Evolutionary conservation across 306 rosid genomes (phyloP).

Genomic region (Rosa rugosa): DNA sequence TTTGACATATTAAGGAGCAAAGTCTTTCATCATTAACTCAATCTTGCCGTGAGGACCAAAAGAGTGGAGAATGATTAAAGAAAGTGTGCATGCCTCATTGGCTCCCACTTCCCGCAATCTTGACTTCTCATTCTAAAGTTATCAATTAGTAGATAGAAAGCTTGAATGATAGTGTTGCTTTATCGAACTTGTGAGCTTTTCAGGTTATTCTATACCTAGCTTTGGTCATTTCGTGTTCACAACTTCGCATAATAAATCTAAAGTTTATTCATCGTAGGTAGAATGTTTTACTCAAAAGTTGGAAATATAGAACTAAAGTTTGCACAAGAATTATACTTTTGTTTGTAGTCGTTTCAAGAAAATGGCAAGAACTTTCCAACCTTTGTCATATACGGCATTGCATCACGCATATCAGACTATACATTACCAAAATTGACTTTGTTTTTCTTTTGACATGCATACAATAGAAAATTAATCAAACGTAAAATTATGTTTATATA

Average conservation of each 20-base stretch:
- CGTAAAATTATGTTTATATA: not conserved
- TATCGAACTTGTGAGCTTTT: not conserved
- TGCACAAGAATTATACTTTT: conserved; percentile 1
- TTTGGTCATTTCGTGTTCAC: conserved; percentile 11
- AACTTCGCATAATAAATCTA: not conserved
- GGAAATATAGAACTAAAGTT: not conserved
- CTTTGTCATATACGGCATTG: conserved; percentile 8
- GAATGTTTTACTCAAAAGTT: not conserved
- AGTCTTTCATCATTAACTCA: not conserved
- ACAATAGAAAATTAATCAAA: not conserved
- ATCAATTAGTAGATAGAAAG: not conserved
- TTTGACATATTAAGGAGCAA: not conserved
- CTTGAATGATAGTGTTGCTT: not conserved
- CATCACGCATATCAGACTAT: not conserved
- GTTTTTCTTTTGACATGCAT: not conserved
- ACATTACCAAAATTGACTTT: not conserved
- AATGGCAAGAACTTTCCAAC: not conserved
- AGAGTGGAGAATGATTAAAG: conserved; percentile 5
- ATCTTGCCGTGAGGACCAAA: not conserved
- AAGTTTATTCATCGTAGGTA: not conserved
- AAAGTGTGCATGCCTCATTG: not conserved
- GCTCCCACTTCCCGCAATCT: conserved; percentile 4
- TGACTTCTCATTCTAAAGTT: conserved; percentile 16
- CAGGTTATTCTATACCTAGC: not conserved
- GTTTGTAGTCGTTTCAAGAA: not conserved